These are phyloP conservation scores for Verticillium nubilum DNA, from an alignment of 2,329 filamentous ascomycete genomes.

Conservation along the genomic window DNA sequence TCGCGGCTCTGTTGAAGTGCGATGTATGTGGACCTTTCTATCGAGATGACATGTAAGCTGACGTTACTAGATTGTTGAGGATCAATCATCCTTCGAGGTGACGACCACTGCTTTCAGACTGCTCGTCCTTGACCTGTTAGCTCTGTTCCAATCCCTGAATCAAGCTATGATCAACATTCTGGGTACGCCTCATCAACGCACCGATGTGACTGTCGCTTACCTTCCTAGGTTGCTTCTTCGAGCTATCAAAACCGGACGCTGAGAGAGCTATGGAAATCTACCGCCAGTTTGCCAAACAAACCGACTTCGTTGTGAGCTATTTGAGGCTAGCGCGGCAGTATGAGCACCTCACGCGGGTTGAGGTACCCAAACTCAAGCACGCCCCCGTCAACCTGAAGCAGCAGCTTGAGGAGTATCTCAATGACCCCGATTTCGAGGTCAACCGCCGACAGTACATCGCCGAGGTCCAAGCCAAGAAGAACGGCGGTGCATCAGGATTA, in stretches of 20 bases:
- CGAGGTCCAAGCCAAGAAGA: slow-evolving; percentile 70
- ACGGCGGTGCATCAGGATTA: slow-evolving; percentile 28
- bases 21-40: slow-evolving; percentile 58
- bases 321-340: slow-evolving; percentile 82
- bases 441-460: slow-evolving; percentile 89
- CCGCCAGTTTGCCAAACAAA: slow-evolving; percentile 85
- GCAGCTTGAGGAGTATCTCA: slow-evolving; percentile 89
- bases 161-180: slow-evolving; percentile 96
- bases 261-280: slow-evolving; percentile 90
- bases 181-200: slow-evolving; percentile 48
- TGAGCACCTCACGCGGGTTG: slow-evolving; percentile 84
- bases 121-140: slow-evolving; percentile 81
- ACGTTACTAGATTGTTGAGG: slow-evolving; percentile 62
- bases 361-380: slow-evolving; percentile 96
- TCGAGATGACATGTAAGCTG: slow-evolving; percentile 1
- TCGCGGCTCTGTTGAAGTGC: slow-evolving; percentile 79
- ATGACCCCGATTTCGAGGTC: slow-evolving; percentile 91
- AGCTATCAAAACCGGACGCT: slow-evolving; percentile 93
- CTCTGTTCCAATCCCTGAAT: slow-evolving; percentile 91
- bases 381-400: slow-evolving; percentile 86
- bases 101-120: slow-evolving; percentile 90
- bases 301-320: slow-evolving; percentile 87
- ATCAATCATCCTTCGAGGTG: slow-evolving; percentile 55
- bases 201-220: neutral
- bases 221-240: slow-evolving; percentile 82